Evolutionary conservation across 2,329 filamentous ascomycete genomes (phyloP).

Genomic region (Talaromyces verruculosus): DNA sequence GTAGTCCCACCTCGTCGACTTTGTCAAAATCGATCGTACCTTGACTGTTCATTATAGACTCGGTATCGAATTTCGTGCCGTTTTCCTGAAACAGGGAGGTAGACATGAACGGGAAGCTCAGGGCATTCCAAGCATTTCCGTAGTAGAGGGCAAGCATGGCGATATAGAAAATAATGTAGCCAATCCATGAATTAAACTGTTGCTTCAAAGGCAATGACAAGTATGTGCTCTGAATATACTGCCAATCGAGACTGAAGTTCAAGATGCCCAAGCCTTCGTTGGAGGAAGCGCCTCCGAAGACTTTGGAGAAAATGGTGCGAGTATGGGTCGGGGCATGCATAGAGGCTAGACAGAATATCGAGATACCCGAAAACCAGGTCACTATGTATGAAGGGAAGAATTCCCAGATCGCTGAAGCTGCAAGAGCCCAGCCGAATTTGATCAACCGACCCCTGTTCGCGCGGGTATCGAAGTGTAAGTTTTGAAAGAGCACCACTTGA

Average conservation of each 20-base stretch:
- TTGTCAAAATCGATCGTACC: slow-evolving; percentile 32
- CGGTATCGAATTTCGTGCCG: slow-evolving; percentile 27
- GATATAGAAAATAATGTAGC: slow-evolving; percentile 25
- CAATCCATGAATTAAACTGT: slow-evolving; percentile 27
- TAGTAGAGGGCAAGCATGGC: slow-evolving; percentile 29
- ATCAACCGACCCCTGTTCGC: slow-evolving; percentile 30
- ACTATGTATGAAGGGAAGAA: slow-evolving; percentile 31
- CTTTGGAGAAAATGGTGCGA: slow-evolving; percentile 22
- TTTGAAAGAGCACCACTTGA: slow-evolving; percentile 37
- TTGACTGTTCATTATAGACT: slow-evolving; percentile 26
- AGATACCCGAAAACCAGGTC: slow-evolving; percentile 28
- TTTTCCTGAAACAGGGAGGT: slow-evolving; percentile 35
- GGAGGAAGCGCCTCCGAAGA: slow-evolving; percentile 29
- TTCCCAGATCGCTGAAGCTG: slow-evolving; percentile 25
- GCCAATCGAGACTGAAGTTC: slow-evolving; percentile 30
- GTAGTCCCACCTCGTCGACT: slow-evolving; percentile 29
- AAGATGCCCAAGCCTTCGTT: slow-evolving; percentile 31
- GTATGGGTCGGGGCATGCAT: slow-evolving; percentile 22
- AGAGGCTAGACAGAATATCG: slow-evolving; percentile 24
- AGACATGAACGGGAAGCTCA: slow-evolving; percentile 31
- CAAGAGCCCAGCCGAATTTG: slow-evolving; percentile 37
- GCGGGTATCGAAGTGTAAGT: slow-evolving; percentile 33
- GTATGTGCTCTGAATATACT: slow-evolving; percentile 26
- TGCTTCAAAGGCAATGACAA: slow-evolving; percentile 25
- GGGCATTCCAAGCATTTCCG: slow-evolving; percentile 28